Evolutionary conservation across 2,329 filamentous ascomycete species (phyloP).

Genomic region (Didymella sp.): DNA sequence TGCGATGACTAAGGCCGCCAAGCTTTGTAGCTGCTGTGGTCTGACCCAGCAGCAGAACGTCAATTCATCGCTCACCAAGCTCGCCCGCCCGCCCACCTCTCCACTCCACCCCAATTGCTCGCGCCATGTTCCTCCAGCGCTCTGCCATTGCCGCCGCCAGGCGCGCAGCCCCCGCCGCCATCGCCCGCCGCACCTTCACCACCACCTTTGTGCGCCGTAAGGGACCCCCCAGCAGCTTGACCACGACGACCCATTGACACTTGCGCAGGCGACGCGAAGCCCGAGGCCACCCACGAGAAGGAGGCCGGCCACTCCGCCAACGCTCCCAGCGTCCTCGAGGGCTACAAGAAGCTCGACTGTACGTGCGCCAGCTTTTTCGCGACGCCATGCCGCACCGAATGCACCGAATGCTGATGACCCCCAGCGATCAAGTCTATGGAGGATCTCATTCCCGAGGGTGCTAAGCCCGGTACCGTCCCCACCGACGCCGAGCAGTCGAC

Average conservation of each 20-base stretch:
- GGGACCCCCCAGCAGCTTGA: conserved; percentile 42
- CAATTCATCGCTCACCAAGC: conserved; percentile 36
- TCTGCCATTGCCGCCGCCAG: conserved; percentile 57
- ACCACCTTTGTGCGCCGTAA: conserved; percentile 57
- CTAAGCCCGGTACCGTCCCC: conserved; percentile 79
- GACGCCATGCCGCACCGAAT: background rate
- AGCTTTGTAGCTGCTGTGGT: conserved; percentile 15
- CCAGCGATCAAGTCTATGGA: conserved; percentile 81
- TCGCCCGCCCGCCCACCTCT: conserved; percentile 38
- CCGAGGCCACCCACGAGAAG: conserved; percentile 49
- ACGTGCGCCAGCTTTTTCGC: conserved; percentile 30
- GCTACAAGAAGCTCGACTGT: conserved; percentile 57
- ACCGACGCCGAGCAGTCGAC: conserved; percentile 96
- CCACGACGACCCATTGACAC: conserved; percentile 43
- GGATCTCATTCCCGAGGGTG: conserved; percentile 89
- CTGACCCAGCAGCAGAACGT: conserved; percentile 33
- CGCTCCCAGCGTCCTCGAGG: conserved; percentile 36
- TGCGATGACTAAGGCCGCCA: conserved; percentile 11
- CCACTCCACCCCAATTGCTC: conserved; percentile 46
- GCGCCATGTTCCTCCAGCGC: conserved; percentile 58
- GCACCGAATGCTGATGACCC: conserved; percentile 37
- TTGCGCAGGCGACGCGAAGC: conserved; percentile 40
- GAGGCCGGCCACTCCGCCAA: conserved; percentile 39
- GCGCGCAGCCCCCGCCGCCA: conserved; percentile 52
- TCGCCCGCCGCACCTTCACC: conserved; percentile 56